Evolutionary conservation across 768 basidiomycete species (phyloP), one percentile per base, ranked within the genome.

Genomic region (Russula lepida): DNA sequence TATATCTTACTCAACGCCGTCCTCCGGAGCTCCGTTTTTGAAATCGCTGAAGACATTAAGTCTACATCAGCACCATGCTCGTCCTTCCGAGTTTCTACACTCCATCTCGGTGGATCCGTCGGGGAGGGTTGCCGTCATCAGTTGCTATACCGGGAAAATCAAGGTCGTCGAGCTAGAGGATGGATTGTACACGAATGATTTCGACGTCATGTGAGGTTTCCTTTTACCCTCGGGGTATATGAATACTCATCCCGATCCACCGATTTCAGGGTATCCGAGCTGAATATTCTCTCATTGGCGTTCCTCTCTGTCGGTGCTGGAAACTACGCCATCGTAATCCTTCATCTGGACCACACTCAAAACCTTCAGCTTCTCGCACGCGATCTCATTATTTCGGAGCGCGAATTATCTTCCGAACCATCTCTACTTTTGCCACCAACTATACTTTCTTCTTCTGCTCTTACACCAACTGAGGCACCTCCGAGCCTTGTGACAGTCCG

Each of bases 81-180:
- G 86, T 15, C 74, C 75, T 4, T 81, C 86, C 11, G 90, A 92
- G 70, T 89, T 85, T 72, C 84, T 83, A 69, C 86, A 82, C 39
- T 81, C 86, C 64, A 73, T 89, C 19, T 68, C 88, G 25, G 77
- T 91, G n/a, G 79, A 88, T 66, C 81, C 83, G 1, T 78, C 79
- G 6, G 86, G 87, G 17, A 73, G 75, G 21, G 56, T 86, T 13
- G 86, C 81, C 3, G 73, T 88, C 21, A 82, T 80, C 25, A 84
- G 81, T 71, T 81, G 84, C 63, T 91, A 89, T 68, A 74, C 76
- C 0, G 86, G 87, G 43, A 89, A 82, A 67, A 77, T 93, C 47
- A 89, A 82, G 67, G 74, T 88, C 21, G 71, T 92, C 21, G 69
- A 69, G 13, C 70, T 92, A 23, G 75, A 81, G 54, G 77, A 78